phyloP scores from a whole-genome alignment of 164 flowering plant genomes.

The Tetrastigma voinierianum region DNA sequence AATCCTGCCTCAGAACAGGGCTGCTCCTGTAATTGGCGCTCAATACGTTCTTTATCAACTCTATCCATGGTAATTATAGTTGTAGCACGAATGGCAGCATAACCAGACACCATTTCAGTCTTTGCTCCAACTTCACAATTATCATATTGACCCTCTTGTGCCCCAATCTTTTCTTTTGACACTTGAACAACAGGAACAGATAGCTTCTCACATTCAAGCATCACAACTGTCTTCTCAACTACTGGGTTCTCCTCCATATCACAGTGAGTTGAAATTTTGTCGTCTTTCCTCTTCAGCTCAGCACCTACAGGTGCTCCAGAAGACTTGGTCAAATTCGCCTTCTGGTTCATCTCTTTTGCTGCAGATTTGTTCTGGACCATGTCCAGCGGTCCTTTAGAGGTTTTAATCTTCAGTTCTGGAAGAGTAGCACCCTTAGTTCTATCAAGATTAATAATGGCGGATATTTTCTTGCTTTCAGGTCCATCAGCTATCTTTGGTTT shows the following conservation, averaged over 20 bases:
- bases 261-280: conserved; percentile 18
- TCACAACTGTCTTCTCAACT: conserved; percentile 77
- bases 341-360: conserved; percentile 33
- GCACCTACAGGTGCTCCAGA: conserved; percentile 25
- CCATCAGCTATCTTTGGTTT: conserved; percentile 47
- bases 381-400: conserved; percentile 36
- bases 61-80: conserved; percentile 26
- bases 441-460: conserved; percentile 66
- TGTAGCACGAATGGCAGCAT: conserved; percentile 39
- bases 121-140: conserved; percentile 17
- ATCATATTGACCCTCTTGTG: conserved; percentile 15
- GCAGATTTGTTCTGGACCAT: conserved; percentile 25
- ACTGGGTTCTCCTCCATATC: conserved; percentile 55
- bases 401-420: conserved; percentile 69
- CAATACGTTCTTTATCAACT: conserved; percentile 25
- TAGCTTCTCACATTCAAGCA: conserved; percentile 63
- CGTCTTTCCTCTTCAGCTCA: conserved; percentile 25
- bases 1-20: conserved; percentile 42
- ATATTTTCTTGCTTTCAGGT: conserved; percentile 63
- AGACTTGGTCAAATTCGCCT: conserved; percentile 30
- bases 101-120: conserved; percentile 22
- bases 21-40: conserved; percentile 22
- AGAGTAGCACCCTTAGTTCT: conserved; percentile 69
- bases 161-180: conserved; percentile 28
- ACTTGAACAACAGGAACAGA: conserved; percentile 24